phyloP scores from a whole-genome alignment of 768 basidiomycete genomes.

The Termitomyces sp. region DNA sequence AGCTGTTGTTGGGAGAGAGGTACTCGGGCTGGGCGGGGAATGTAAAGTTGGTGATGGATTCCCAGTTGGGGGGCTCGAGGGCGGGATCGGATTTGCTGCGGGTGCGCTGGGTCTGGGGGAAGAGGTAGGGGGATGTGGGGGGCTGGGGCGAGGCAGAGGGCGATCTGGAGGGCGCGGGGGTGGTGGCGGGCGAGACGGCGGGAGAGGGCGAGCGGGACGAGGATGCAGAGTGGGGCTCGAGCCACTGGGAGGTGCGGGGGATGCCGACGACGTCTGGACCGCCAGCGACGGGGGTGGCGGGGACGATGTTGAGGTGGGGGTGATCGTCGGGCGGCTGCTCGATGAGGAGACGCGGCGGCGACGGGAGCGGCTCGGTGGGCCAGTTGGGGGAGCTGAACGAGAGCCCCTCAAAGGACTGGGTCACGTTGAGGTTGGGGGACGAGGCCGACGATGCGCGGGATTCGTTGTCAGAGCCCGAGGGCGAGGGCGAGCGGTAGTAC shows the following conservation, averaged over 20 bases:
- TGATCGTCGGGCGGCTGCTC: slow-evolving; percentile 40
- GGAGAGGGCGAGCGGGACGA: slow-evolving; percentile 20
- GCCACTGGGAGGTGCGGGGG: slow-evolving; percentile 8
- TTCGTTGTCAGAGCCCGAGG: slow-evolving; percentile 38
- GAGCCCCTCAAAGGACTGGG: slow-evolving; percentile 58
- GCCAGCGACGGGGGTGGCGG: slow-evolving; percentile 75
- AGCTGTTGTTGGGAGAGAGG: slow-evolving; percentile 16
- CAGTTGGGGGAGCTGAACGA: slow-evolving; percentile 65
- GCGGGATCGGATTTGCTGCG: slow-evolving; percentile 63
- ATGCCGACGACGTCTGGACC: slow-evolving; percentile 43
- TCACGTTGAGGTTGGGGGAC: slow-evolving; percentile 57
- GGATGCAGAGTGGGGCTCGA: slow-evolving; percentile 11
- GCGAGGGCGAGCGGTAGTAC: slow-evolving; percentile 64
- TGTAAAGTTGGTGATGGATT: slow-evolving; percentile 22
- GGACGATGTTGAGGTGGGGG: slow-evolving; percentile 74
- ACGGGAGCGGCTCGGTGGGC: slow-evolving; percentile 47
- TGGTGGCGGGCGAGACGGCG: slow-evolving; percentile 6
- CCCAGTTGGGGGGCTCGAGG: slow-evolving; percentile 39
- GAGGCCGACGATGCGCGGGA: slow-evolving; percentile 69
- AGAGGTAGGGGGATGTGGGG: slow-evolving; percentile 21
- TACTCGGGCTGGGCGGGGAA: slow-evolving; percentile 21
- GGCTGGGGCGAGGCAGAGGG: slow-evolving; percentile 19
- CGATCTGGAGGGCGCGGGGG: slow-evolving; percentile 27
- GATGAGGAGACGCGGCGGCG: slow-evolving; percentile 54
- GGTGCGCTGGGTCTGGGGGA: slow-evolving; percentile 35